Base-by-base conservation (phyloP, 2,329 filamentous ascomycete species). In the Thermoascus crustaceus region DNA sequence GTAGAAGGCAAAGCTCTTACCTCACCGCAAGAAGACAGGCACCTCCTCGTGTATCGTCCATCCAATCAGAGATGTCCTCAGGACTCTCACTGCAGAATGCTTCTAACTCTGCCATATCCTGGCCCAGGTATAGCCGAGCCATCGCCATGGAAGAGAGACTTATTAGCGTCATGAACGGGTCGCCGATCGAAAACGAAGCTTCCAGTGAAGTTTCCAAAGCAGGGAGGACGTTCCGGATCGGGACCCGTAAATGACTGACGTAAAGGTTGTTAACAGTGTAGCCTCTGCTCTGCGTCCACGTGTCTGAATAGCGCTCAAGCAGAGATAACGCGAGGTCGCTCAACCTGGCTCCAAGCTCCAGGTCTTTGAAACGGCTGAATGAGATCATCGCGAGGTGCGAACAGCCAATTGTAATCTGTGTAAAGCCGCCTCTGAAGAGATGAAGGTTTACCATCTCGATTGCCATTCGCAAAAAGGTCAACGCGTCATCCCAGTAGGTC, bases 71-170 rank as follows among this genome's bases (percentile, higher is more conserved):
- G 43, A 75, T 69, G 37, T 78, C 75, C 29, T 77, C 66, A 1
- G 72, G 66, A 2, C 69, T 64, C 24, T 77, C 72, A 11, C 64
- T 63, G 45, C 76, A 73, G 53, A 72, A 78, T 2, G 61, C 57
- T 48, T 79, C 75, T 7, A 78, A 50, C 35, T 80, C 75, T 4
- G 61, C 61, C 38, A 78, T 60, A 42, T 79, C 73, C 39, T 77
- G 67, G 7, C 72, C 72, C 4, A 72, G 62, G 58, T 69, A 77
- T 7, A 79, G 57, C 25, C 69, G 67, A 32, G 70, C 69, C 34
- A 72, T 64, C 9, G 73, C 75, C 55, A 73, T 71, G n/a, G 74
- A 63, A 2, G 73, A 76, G 14, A 78, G 57, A 42, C 76, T 76
- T 18, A 78, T 55, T 6, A 80, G 56, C 9, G 72, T 71, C 3